A percentile compares a stretch with the other conserved stretches of the same genome.
These are phyloP conservation scores for Phlegmacium glaucopus DNA, from an alignment of 768 basidiomycete genomes.

Conservation along the genomic window DNA sequence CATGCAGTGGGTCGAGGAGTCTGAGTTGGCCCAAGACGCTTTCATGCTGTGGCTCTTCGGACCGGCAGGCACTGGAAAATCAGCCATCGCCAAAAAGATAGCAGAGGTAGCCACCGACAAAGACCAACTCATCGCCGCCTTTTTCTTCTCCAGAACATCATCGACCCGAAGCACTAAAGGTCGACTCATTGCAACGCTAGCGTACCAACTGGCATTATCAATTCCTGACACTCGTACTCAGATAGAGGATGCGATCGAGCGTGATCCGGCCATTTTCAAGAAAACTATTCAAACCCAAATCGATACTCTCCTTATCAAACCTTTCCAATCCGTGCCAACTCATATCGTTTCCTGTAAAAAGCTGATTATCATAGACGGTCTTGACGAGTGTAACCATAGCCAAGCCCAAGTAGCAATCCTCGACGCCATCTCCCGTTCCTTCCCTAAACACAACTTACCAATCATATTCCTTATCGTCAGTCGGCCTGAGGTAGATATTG, in stretches of 20 bases:
- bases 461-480: constrained; percentile 23
- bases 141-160: constrained; percentile 31
- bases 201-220: constrained; percentile 22
- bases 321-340: background rate
- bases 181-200: constrained; percentile 27
- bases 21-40: background rate
- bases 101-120: constrained; percentile 9
- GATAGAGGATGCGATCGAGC: constrained; percentile 8
- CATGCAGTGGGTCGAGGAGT: background rate
- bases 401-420: constrained; percentile 11
- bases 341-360: background rate
- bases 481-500: constrained; percentile 23
- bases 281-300: constrained; percentile 13
- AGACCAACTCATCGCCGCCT: constrained; percentile 25
- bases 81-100: constrained; percentile 7
- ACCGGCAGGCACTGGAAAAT: constrained; percentile 13
- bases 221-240: background rate
- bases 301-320: constrained; percentile 11
- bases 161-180: constrained; percentile 17
- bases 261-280: constrained; percentile 15
- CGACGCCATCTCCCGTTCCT: constrained; percentile 1
- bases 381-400: constrained; percentile 23
- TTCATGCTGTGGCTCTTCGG: constrained; percentile 11
- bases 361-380: constrained; percentile 21
- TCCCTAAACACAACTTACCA: constrained; percentile 8